Evolutionary conservation across 371 early-diverging fungal species (phyloP).

Genomic region (Rhizopus stolonifer): DNA sequence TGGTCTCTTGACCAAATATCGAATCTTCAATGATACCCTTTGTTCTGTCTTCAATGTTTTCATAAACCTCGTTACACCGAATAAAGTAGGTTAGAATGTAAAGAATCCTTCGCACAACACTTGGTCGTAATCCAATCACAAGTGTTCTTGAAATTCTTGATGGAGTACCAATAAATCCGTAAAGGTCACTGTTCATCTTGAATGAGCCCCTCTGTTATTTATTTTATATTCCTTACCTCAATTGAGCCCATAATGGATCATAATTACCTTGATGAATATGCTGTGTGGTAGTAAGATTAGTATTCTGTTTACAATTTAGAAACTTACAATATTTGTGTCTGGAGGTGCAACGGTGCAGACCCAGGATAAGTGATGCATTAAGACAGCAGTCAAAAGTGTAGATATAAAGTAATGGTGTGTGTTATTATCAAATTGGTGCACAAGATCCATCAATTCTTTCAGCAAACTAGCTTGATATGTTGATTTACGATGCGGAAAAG

Average conservation of each 20-base stretch:
- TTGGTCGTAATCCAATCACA: constrained; percentile 54
- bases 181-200: constrained; percentile 48
- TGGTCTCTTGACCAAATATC: constrained; percentile 35
- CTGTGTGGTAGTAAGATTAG: no score
- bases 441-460: constrained; percentile 48
- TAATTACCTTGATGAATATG: constrained; percentile 55
- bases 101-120: constrained; percentile 55
- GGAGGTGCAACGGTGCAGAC: constrained; percentile 63
- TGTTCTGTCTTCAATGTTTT: constrained; percentile 44
- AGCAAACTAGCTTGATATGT: constrained; percentile 50
- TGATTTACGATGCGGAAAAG: constrained; percentile 57
- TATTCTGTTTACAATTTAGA: no score
- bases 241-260: constrained; percentile 70
- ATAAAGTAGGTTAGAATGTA: constrained; percentile 64
- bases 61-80: constrained; percentile 67
- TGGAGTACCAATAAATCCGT: constrained; percentile 59
- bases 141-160: constrained; percentile 58
- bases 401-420: constrained; percentile 49
- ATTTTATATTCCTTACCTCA: no score
- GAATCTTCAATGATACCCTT: constrained; percentile 8
- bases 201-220: neutral
- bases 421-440: constrained; percentile 46
- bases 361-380: constrained; percentile 65
- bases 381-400: constrained; percentile 53
- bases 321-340: constrained; percentile 36